These are phyloP conservation scores for Phytophthora pini DNA, from an alignment of 352 stramenopile genomes.

Conservation along the genomic window DNA sequence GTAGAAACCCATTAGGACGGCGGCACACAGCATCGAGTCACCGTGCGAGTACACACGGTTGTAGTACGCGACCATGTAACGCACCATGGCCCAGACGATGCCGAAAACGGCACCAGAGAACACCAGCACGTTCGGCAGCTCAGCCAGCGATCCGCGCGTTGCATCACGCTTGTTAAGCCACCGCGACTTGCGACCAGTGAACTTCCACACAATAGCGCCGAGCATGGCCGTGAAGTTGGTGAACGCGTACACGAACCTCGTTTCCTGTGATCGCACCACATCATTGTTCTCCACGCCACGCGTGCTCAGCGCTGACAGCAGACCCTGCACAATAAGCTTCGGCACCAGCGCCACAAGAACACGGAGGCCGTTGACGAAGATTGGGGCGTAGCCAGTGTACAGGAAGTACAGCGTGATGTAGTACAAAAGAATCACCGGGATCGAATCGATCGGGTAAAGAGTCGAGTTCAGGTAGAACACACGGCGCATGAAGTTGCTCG, in stretches of 20 bases:
- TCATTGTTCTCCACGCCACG: slow-evolving; percentile 84
- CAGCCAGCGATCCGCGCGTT: slow-evolving; percentile 67
- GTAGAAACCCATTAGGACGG: slow-evolving; percentile 77
- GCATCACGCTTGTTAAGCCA: slow-evolving; percentile 78
- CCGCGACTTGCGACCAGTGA: slow-evolving; percentile 72
- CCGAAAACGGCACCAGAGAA: slow-evolving; percentile 80
- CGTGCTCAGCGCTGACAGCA: slow-evolving; percentile 79
- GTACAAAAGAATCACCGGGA: slow-evolving; percentile 82
- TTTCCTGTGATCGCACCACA: slow-evolving; percentile 81
- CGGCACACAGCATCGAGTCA: slow-evolving; percentile 74
- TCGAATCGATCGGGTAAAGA: slow-evolving; percentile 80
- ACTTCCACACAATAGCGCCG: slow-evolving; percentile 82
- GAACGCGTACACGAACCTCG: slow-evolving; percentile 85
- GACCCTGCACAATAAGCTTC: slow-evolving; percentile 78
- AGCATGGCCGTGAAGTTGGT: slow-evolving; percentile 82
- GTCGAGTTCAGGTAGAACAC: slow-evolving; percentile 89
- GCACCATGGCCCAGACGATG: slow-evolving; percentile 80
- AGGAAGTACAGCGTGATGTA: slow-evolving; percentile 90
- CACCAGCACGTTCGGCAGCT: slow-evolving; percentile 85
- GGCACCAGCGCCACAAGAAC: slow-evolving; percentile 71
- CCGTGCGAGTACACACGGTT: slow-evolving; percentile 76
- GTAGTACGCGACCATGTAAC: slow-evolving; percentile 84
- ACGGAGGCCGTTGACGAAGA: slow-evolving; percentile 79
- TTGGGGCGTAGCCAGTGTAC: slow-evolving; percentile 84
- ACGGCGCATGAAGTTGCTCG: slow-evolving; percentile 83